Conservation (phyloP, 2,329 filamentous ascomycete species). For the Stemphylium beticola region DNA sequence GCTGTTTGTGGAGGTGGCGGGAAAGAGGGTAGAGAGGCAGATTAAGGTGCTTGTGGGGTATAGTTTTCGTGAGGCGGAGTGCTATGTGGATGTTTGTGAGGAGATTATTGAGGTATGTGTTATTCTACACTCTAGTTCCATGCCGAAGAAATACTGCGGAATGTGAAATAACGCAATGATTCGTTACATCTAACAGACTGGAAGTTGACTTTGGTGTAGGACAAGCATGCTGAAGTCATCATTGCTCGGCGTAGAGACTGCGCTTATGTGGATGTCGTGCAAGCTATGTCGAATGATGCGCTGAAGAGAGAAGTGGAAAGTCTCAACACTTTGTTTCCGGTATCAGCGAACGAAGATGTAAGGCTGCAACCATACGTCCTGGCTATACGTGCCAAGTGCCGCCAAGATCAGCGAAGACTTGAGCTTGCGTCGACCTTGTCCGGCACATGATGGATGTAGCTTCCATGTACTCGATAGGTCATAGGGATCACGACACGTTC, state of each 20-base stretch:
- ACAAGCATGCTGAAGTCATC: constrained; percentile 8
- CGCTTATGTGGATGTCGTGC: not conserved
- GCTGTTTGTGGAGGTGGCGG: constrained; percentile 7
- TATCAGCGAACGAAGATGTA: not conserved
- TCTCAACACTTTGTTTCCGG: constrained; percentile 10
- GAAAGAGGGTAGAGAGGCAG: constrained; percentile 1
- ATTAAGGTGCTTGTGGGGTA: constrained; percentile 9
- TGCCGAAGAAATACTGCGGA: not conserved
- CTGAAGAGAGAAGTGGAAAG: constrained; percentile 4
- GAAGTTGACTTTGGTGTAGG: not conserved
- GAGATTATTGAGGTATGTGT: constrained; percentile 13
- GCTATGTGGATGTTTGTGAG: constrained; percentile 11
- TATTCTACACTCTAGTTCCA: not conserved
- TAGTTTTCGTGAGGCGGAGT: constrained; percentile 13
- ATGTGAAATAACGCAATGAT: not conserved
- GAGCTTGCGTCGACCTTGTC: not conserved
- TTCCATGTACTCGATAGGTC: too few relatives aligned
- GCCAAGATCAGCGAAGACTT: not conserved
- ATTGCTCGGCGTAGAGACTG: constrained; percentile 7
- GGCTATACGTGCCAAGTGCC: constrained; percentile 4
- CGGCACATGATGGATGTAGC: too few relatives aligned
- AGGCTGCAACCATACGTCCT: constrained; percentile 1
- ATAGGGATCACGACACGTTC: not conserved
- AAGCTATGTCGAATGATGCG: not conserved
- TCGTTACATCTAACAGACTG: too few relatives aligned